Evolutionary conservation across 768 basidiomycete genomes (phyloP).

Genomic region (Gymnopilus dilepis): DNA sequence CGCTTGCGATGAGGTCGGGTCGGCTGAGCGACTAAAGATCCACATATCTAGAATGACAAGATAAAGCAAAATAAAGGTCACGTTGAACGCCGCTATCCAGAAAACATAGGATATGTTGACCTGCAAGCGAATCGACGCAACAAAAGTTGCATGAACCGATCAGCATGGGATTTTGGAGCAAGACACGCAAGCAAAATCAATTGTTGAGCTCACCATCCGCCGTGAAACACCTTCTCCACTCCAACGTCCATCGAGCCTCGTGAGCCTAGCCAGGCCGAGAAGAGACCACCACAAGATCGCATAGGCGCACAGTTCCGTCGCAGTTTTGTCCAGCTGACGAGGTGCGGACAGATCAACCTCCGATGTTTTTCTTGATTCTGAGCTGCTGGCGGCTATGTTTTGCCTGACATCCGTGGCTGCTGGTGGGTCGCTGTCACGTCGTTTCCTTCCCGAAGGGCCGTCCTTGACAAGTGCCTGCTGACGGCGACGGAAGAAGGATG

Average conservation of each 20-base stretch:
- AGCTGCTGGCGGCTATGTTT: background rate
- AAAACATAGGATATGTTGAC: slow-evolving; percentile 88
- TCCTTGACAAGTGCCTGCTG: slow-evolving; percentile 38
- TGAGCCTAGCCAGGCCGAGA: slow-evolving; percentile 44
- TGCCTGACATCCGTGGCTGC: slow-evolving; percentile 13
- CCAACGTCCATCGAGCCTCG: slow-evolving; percentile 44
- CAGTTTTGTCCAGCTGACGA: slow-evolving; percentile 74
- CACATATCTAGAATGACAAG: slow-evolving; percentile 69
- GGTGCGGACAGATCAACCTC: slow-evolving; percentile 34
- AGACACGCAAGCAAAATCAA: background rate
- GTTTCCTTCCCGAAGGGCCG: slow-evolving; percentile 6
- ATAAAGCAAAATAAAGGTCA: slow-evolving; percentile 82
- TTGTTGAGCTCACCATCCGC: slow-evolving; percentile 43
- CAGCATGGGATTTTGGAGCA: background rate
- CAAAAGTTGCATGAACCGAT: background rate
- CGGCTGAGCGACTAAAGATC: slow-evolving; percentile 53
- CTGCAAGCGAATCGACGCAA: slow-evolving; percentile 41
- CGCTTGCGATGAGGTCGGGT: slow-evolving; percentile 29
- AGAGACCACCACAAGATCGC: slow-evolving; percentile 79
- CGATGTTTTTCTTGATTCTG: slow-evolving; percentile 8
- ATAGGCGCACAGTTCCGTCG: slow-evolving; percentile 78
- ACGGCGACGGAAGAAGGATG: slow-evolving; percentile 69
- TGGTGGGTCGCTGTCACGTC: slow-evolving; percentile 17
- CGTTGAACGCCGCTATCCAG: slow-evolving; percentile 91
- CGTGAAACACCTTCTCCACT: slow-evolving; percentile 44